Percentiles rank a stretch among this genome's conserved stretches.
phyloP scores from a whole-genome alignment of 768 basidiomycete genomes.

The Rhizopogon sp. region DNA sequence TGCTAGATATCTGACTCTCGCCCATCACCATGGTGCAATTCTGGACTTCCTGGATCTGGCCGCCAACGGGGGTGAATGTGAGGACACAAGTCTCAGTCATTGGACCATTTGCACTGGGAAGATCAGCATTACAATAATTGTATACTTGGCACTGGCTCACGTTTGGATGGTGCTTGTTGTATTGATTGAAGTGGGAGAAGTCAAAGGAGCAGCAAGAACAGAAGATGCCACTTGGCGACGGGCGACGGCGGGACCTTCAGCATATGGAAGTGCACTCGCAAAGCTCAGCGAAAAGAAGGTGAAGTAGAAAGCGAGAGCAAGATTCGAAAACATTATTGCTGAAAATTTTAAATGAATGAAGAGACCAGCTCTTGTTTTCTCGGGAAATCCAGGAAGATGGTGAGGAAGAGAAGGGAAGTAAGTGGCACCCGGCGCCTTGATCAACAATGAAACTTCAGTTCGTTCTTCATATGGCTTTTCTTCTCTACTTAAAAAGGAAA shows the following conservation, averaged over 20 bases:
- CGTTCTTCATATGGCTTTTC: background rate
- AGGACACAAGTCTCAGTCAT: conserved; percentile 57
- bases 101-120: conserved; percentile 40
- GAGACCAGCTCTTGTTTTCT: conserved; percentile 33
- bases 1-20: conserved; percentile 6
- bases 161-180: conserved; percentile 33
- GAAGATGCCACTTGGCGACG: conserved; percentile 17
- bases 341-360: conserved; percentile 21
- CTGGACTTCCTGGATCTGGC: conserved; percentile 48
- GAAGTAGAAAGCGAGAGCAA: conserved; percentile 19
- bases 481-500: background rate
- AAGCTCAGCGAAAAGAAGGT: conserved; percentile 18
- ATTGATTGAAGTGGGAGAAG: conserved; percentile 30
- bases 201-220: conserved; percentile 16
- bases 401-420: conserved; percentile 12
- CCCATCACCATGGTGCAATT: conserved; percentile 42
- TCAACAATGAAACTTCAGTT: background rate
- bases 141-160: conserved; percentile 25
- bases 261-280: conserved; percentile 23
- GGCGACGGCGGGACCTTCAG: conserved; percentile 1
- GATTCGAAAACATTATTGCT: conserved; percentile 17
- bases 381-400: conserved; percentile 15
- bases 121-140: background rate
- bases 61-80: conserved; percentile 49
- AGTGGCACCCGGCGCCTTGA: conserved; percentile 30